Evolutionary conservation across 352 stramenopile genomes (phyloP), one percentile per base, ranked within the genome.

Genomic region (Phytophthora melonis): DNA sequence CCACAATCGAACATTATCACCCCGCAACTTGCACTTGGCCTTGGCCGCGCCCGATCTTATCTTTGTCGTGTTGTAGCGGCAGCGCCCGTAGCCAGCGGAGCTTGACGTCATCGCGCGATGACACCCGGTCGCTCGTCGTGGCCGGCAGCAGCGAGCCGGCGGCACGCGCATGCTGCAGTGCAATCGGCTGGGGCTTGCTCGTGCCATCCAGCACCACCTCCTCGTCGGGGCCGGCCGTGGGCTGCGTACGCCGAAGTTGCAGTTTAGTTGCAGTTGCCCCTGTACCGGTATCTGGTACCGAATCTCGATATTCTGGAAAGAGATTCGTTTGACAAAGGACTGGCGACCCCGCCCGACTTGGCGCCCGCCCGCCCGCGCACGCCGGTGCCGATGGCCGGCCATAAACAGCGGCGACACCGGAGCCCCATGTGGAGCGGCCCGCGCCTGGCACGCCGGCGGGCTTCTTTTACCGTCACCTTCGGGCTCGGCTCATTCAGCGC

Each of bases 201-300:
- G 34, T 41, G 34, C 34, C 32, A 39, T 10, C 32, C 32, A 39
- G 4, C 9, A 41, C 34, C 34, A 41, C 34, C 9, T 16, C 34
- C 39, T 49, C 58, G 58, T 54, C 27, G 39, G 27, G 30, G 16
- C 19, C 21, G 4, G 4, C 52, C 25, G 21, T 25, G 10, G 14
- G 49, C 36, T 56, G 61, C 55, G 36, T 61, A 5, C 19, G 7
- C 32, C 34, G 7, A 27, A 36, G 23, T 66, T 72, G 57, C 56
- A 72, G 34, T 69, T 74, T 21, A 58, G 66, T 73, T 73, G 59
- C 58, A 74, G 66, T 74, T 74, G 43, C 34, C 3, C 53, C 47
- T 54, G 47, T 54, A 54, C 47, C 47, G 47, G 47, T 27, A 63
- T 63, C 36, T 34, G 34, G 34, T 14, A 14, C 34, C 9, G 34